Evolutionary conservation across 352 stramenopile genomes (phyloP), one percentile per base, ranked within the genome.

Genomic region (Pythium dissimile): DNA sequence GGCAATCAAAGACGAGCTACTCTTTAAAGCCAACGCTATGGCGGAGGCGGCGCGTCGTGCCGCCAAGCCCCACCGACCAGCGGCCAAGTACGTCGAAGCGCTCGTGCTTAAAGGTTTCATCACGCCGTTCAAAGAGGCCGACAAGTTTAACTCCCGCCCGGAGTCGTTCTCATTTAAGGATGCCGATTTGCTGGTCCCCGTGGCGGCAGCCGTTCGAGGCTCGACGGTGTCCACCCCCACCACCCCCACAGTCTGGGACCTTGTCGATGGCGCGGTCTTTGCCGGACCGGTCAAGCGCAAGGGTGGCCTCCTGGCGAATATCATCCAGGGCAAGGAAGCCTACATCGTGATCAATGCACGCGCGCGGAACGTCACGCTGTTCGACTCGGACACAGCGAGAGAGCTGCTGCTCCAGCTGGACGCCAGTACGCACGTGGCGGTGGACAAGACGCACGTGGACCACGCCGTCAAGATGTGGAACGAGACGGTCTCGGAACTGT

Each of bases 261-360:
- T 65, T 26, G 58, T 54, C 24, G 49, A 65, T 15, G 58, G 49
- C 34, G 43, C 49, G 12, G 30, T 54, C 6, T 65, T 54, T 38
- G 58, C 58, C 3, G 42, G 32, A n/a, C 27, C 74, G 41, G 50
- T 86, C 11, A 84, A 84, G 62, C 76, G 76, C 45, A 86, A 84
- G 64, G 73, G 71, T 13, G 73, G 76, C 1, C 60, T 84, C 15
- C 66, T 86, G 41, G 64, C 62, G n/a, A 62, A 66, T 24, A 75
- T 86, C 27, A 84, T 69, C 2, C 69, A 81, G 42, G 76, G 73
- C 53, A 86, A 86, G 49, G 76, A 86, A 61, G 73, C 76, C 28
- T 78, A 82, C 52, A 39, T 67, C 1, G 69, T 73, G 27, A 67
- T 59, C 13, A 83, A 86, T 47, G 63, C 75, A 28, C 65, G 71